A percentile compares a stretch with the other conserved stretches of the same genome.
phyloP scores from a whole-genome alignment of 139 green algal genomes.

The Monoraphidium neglectum region DNA sequence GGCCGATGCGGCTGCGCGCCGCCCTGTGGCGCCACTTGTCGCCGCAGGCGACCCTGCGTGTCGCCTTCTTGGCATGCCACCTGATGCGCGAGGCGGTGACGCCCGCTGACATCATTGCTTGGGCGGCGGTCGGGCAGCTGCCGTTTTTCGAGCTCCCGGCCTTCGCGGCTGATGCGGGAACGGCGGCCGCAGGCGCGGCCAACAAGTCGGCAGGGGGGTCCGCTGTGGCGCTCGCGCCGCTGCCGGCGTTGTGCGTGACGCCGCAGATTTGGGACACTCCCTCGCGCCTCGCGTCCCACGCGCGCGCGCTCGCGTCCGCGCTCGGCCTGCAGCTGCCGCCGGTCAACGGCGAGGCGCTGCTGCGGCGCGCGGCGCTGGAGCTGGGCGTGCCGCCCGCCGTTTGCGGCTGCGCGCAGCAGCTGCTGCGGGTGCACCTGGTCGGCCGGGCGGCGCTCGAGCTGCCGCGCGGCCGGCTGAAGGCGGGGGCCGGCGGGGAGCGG shows the following conservation, averaged over 20 bases:
- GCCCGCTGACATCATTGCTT: conserved; percentile 11
- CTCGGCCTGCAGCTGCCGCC: conserved; percentile 24
- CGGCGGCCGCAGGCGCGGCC: too few relatives aligned
- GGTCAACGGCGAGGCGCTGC: conserved; percentile 2
- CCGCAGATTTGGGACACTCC: neutral
- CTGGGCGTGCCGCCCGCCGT: conserved; percentile 10
- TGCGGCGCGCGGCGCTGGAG: conserved; percentile 13
- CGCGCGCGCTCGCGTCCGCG: neutral
- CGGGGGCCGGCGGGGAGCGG: neutral
- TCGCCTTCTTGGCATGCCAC: conserved; percentile 8
- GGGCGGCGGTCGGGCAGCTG: conserved; percentile 19
- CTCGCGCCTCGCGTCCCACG: neutral
- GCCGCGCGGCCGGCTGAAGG: neutral
- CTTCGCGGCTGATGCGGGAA: neutral
- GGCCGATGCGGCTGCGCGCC: neutral
- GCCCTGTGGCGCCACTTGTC: conserved; percentile 18
- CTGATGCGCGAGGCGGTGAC: conserved; percentile 19
- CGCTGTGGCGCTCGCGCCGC: too few relatives aligned
- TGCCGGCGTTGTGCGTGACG: conserved; percentile 12
- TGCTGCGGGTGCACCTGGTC: conserved; percentile 1
- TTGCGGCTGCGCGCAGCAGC: neutral
- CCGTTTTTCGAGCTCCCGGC: conserved; percentile 25
- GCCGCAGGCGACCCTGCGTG: conserved; percentile 14
- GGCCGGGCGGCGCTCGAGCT: neutral
- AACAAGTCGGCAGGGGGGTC: too few relatives aligned